phyloP scores from a whole-genome alignment of 2,329 filamentous ascomycete species.

The Fusarium napiforme region DNA sequence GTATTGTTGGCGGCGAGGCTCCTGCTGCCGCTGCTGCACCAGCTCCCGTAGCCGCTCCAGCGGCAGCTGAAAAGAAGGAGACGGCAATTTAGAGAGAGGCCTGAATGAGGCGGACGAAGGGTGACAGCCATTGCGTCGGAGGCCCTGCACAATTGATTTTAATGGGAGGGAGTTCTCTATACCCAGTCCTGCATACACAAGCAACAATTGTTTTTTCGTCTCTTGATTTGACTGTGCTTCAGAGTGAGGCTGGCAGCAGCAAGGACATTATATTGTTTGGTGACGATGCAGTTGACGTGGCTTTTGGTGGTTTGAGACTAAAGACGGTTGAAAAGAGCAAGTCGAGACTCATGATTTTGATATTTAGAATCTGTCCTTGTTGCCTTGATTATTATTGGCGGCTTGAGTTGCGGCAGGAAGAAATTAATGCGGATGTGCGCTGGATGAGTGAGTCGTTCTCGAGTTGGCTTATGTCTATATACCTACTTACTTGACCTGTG shows the following conservation, averaged over 20 bases:
- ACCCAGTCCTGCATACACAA: constrained; percentile 20
- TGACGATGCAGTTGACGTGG: constrained; percentile 14
- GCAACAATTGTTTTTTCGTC: constrained; percentile 9
- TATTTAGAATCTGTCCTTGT: neutral
- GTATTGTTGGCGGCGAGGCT: constrained; percentile 52
- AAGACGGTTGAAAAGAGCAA: constrained; percentile 22
- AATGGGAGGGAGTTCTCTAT: constrained; percentile 23
- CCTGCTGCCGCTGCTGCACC: constrained; percentile 11
- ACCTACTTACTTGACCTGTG: neutral
- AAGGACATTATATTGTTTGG: neutral
- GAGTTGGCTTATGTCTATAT: constrained; percentile 7
- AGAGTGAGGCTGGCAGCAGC: constrained; percentile 33
- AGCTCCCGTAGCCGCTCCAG: constrained; percentile 10
- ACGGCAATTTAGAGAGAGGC: constrained; percentile 24
- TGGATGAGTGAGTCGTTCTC: constrained; percentile 5
- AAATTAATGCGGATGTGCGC: constrained; percentile 10
- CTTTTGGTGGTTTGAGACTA: constrained; percentile 10
- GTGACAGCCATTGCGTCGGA: constrained; percentile 5
- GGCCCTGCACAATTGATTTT: constrained; percentile 4
- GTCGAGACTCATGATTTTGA: neutral
- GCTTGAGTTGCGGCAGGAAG: neutral
- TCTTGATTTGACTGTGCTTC: constrained; percentile 1
- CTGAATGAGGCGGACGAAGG: constrained; percentile 34
- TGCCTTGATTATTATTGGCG: neutral
- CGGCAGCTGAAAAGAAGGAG: constrained; percentile 36